Evolutionary conservation across 345 rosid genomes (phyloP), one percentile per base, ranked within the genome.

Genomic region (Murraya koenigii): DNA sequence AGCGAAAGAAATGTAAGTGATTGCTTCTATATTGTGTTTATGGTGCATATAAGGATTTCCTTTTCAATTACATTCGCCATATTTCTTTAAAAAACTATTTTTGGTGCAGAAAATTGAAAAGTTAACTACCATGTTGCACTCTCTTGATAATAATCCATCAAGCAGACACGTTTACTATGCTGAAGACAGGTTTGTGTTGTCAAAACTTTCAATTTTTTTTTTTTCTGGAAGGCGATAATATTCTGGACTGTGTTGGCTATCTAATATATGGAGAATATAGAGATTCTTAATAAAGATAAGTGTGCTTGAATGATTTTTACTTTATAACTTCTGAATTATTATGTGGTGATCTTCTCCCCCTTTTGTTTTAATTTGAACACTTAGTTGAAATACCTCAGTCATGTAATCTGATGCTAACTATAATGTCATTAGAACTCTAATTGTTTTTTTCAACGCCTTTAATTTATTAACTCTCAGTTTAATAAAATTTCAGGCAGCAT

Each of bases 91-190:
- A 26, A 63, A 49, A 20, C 26, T 67, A 17, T 74, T 58, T 77
- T 71, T 75, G 38, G 20, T 89, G 86, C 85, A 93, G 98, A 95
- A 89, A 95, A 86, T 93, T 76, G 99, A 92, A 79, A 93, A 87
- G 82, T 89, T 92, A 13, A 81, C 90, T 49, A 88, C 93, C 14
- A 80, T 84, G 15, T 77, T 95, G 79, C 98, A 95, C 82, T 93
- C 86, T 69, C 76, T 92, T 55, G 90, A 91, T 80, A 85, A 62
- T 62, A 88, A 64, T 28, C 83, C 87, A 1, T 80, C 87, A 36
- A 88, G 69, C 73, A 87, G 67, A 75, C 98, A 95, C 78, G 82
- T 90, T 30, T 92, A 92, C 87, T 92, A 77, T 26, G 98, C 91
- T 15, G 98, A 95, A 77, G 94, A 90, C 88, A 93, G 93, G 97